Conservation (phyloP, 2,329 filamentous ascomycete species). For the Pseudonectria buxi region DNA sequence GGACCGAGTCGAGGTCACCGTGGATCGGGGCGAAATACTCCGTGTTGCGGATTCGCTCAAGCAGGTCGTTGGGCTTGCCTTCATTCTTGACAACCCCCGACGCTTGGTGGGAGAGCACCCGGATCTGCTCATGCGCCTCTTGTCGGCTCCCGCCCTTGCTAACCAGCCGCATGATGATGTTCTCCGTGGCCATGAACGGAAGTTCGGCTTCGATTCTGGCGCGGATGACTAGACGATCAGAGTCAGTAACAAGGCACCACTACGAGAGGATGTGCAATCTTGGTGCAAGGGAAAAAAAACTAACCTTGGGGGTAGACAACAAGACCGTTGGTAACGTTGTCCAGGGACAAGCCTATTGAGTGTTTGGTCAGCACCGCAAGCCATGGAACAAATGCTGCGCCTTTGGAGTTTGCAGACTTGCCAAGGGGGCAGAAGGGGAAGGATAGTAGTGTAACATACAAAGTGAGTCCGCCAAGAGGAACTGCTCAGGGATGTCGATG, state of each 20-base stretch:
- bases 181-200: slow-evolving; percentile 14
- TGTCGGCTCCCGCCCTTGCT: slow-evolving; percentile 12
- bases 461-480: slow-evolving; percentile 12
- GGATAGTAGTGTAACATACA: not conserved
- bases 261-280: not conserved
- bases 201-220: slow-evolving; percentile 7
- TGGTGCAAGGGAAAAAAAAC: not conserved
- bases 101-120: slow-evolving; percentile 14
- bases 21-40: slow-evolving; percentile 15
- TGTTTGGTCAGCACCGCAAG: not conserved
- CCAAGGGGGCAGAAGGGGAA: too few species aligned
- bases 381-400: too few species aligned
- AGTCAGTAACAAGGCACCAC: too few species aligned
- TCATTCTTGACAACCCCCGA: slow-evolving; percentile 11
- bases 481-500: slow-evolving; percentile 13
- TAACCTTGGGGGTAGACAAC: slow-evolving; percentile 12
- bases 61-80: slow-evolving; percentile 14
- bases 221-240: slow-evolving; percentile 2
- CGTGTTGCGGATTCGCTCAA: slow-evolving; percentile 12
- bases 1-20: slow-evolving; percentile 12
- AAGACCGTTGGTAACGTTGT: slow-evolving; percentile 15
- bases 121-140: slow-evolving; percentile 17
- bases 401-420: too few species aligned
- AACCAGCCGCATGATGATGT: slow-evolving; percentile 14
- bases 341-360: slow-evolving; percentile 3